A percentile compares a stretch with the other conserved stretches of the same genome.
phyloP scores from a whole-genome alignment of 2,329 filamentous ascomycete genomes.

The Cordyceps pruinosa region DNA sequence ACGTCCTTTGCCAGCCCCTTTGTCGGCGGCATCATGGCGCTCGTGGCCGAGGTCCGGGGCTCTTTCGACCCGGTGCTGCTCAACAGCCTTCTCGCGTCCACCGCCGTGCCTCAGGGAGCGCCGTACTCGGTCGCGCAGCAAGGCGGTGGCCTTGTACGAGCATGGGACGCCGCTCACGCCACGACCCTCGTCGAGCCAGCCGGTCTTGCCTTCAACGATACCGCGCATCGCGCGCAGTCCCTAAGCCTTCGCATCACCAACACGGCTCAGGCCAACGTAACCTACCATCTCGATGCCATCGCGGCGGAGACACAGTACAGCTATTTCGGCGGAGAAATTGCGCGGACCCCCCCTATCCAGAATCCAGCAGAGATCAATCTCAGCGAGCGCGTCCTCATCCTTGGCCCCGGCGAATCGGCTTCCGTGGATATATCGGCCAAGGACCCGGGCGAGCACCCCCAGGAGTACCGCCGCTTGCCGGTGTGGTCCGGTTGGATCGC shows the following conservation, averaged over 20 bases:
- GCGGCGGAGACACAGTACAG: background rate
- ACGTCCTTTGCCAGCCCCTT: background rate
- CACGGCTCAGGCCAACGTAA: background rate
- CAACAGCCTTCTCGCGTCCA: conserved; percentile 7
- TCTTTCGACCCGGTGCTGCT: conserved; percentile 5
- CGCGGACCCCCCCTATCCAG: background rate
- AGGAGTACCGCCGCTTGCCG: conserved; percentile 10
- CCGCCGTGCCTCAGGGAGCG: conserved; percentile 7
- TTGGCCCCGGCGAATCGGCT: conserved; percentile 3
- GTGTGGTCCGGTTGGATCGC: conserved; percentile 14
- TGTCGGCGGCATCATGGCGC: background rate
- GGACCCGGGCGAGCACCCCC: background rate
- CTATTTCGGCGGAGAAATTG: background rate
- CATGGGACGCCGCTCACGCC: conserved; percentile 9
- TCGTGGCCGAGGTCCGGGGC: background rate
- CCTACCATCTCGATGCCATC: background rate
- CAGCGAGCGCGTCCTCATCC: conserved; percentile 5
- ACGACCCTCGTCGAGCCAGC: conserved; percentile 10
- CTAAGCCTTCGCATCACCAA: background rate
- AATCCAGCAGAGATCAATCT: conserved; percentile 4
- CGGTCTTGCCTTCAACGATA: conserved; percentile 12
- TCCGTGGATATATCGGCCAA: background rate
- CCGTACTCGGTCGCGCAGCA: conserved; percentile 8
- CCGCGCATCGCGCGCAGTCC: background rate
- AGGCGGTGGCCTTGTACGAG: conserved; percentile 12